These are phyloP conservation scores for Onygena corvina DNA, from an alignment of 2,329 filamentous ascomycete genomes.

Conservation along the genomic window DNA sequence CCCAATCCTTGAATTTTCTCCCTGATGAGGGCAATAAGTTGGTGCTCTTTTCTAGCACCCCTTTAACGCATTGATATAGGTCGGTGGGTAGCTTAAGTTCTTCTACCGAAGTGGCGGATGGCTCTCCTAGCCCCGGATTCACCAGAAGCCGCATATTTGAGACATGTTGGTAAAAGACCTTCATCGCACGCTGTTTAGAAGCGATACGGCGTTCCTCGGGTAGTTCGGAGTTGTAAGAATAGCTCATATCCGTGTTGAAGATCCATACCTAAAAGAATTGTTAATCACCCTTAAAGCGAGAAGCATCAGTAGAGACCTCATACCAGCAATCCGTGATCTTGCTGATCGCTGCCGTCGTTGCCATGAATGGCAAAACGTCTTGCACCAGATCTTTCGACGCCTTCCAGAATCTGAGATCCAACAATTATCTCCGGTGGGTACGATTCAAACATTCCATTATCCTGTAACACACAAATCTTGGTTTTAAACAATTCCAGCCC, in stretches of 20 bases:
- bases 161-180: conserved; percentile 41
- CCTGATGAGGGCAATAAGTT: conserved; percentile 39
- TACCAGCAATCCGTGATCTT: conserved; percentile 29
- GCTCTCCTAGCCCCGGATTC: conserved; percentile 26
- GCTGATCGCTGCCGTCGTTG: conserved; percentile 15
- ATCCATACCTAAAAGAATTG: conserved; percentile 40
- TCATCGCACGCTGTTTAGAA: conserved; percentile 40
- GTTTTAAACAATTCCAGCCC: conserved; percentile 40
- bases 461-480: conserved; percentile 26
- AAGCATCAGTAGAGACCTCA: conserved; percentile 9
- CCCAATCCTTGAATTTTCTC: conserved; percentile 43
- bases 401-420: conserved; percentile 44
- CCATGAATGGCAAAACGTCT: conserved; percentile 44
- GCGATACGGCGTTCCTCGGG: conserved; percentile 6
- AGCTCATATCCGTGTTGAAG: conserved; percentile 48
- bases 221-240: conserved; percentile 41
- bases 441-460: conserved; percentile 22
- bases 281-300: not conserved
- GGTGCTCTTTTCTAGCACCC: conserved; percentile 31
- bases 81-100: conserved; percentile 34
- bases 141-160: conserved; percentile 26
- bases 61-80: conserved; percentile 29
- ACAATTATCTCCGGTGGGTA: conserved; percentile 32
- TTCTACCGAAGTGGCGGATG: conserved; percentile 36
- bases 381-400: conserved; percentile 45